Evolutionary conservation across 176 grass and related monocot species (phyloP).

Genomic region (Oryza longistaminata): DNA sequence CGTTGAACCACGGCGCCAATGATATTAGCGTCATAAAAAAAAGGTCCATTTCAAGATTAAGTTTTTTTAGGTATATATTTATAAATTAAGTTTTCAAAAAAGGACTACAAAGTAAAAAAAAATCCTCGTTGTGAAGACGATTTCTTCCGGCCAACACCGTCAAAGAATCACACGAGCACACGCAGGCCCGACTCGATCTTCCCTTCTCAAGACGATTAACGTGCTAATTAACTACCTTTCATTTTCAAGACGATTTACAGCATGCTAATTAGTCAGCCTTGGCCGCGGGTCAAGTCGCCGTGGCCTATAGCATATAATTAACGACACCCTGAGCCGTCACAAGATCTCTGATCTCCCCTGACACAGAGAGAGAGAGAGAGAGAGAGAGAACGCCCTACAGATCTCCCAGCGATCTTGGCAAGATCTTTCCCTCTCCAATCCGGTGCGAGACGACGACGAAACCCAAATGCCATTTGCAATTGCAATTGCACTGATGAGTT

Average conservation of each 20-base stretch:
- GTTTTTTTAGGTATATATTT: too few relatives aligned
- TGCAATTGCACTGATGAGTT: background rate
- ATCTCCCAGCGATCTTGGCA: background rate
- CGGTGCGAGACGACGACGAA: background rate
- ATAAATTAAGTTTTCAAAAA: too few relatives aligned
- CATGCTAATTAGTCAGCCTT: background rate
- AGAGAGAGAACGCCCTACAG: background rate
- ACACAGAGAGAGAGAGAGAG: background rate
- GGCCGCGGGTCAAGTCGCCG: background rate
- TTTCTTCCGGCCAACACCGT: background rate
- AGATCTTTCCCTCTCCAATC: background rate
- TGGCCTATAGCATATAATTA: background rate
- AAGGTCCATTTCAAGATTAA: too few relatives aligned
- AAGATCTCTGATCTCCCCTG: background rate
- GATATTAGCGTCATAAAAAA: too few relatives aligned
- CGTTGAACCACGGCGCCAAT: too few relatives aligned
- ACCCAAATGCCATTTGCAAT: background rate
- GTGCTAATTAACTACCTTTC: too few relatives aligned
- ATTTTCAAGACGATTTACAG: background rate
- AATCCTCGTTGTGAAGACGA: too few relatives aligned
- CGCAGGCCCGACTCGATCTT: background rate
- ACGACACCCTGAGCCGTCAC: background rate
- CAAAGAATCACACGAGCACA: background rate
- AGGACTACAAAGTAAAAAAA: too few relatives aligned
- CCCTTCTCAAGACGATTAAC: background rate